Base-by-base conservation (phyloP, 352 stramenopile species). In the Globisporangium canariense region DNA sequence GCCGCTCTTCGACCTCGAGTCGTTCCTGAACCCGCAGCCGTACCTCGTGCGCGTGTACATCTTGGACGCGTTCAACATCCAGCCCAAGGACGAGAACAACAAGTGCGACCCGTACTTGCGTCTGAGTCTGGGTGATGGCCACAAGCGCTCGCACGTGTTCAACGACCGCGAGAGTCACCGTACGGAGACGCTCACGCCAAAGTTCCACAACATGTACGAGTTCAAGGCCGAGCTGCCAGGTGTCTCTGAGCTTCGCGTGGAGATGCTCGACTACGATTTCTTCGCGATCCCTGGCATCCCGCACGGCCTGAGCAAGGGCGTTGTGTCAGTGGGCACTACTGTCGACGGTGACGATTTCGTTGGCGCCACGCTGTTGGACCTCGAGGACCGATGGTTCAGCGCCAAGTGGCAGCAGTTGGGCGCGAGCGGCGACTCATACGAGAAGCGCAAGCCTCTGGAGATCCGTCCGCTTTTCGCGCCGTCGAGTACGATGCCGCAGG, bases 351-450 rank as follows among this genome's bases (percentile, higher is more conserved):
- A 98, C 60, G 90, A 98, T 41, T 88, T 98, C 41, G 93, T 98
- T 58, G 93, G 93, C 3, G 82, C 86, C 13, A 98, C 92, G n/a
- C 69, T 86, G 1, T 96, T 98, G 43, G 93, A 98, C 63, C 72
- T 98, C 0, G 93, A 98, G 70, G 92, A 98, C 58, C 83, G 93
- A 8, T 97, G 87, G 91, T 98, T 98, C 75, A 86, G 93, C 61
- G 57, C 69, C 18, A 86, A 83, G 52, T 96, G 90, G 90, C 88
- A 97, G 65, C 66, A 81, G 54, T 70, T 97, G 5, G 88, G 89
- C 11, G 30, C 70, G 3, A 70, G 62, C 1, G 50, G 51, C 16
- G 70, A 83, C 25, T 32, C 32, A 11, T 68, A 75, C 60, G 78
- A 86, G 28, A 73, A 76, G 45, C 75, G 75, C 30, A 90, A 91